These are phyloP conservation scores for Ilyonectria destructans DNA, from an alignment of 2,329 filamentous ascomycete species.

Conservation along the genomic window DNA sequence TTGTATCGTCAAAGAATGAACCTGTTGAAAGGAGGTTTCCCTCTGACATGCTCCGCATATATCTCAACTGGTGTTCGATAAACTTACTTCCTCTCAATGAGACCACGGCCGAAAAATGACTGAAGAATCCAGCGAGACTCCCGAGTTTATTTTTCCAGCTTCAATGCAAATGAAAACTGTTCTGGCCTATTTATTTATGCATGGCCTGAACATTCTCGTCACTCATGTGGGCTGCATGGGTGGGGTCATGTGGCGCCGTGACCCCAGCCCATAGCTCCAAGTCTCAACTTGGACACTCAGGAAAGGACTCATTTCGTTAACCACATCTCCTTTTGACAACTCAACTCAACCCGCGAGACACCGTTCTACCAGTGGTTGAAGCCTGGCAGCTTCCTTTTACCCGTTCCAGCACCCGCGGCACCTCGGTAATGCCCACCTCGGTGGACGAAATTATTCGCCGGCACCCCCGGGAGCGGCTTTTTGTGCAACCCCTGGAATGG, in stretches of 20 bases:
- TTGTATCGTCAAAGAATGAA: too few relatives aligned
- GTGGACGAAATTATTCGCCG: slow-evolving; percentile 43
- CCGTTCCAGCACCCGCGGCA: not conserved
- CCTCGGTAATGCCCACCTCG: not conserved
- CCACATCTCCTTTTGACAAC: not conserved
- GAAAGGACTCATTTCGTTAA: not conserved
- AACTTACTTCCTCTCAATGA: not conserved
- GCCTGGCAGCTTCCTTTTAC: not conserved
- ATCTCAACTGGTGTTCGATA: not conserved
- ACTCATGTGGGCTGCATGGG: not conserved
- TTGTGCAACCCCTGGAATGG: slow-evolving; percentile 47
- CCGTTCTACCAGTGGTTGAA: not conserved
- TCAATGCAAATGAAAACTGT: not conserved
- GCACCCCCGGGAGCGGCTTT: slow-evolving; percentile 46
- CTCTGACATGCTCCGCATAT: too few relatives aligned
- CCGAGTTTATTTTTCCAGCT: not conserved
- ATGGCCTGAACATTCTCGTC: not conserved
- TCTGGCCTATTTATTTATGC: not conserved
- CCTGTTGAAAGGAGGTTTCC: too few relatives aligned
- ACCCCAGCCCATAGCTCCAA: slow-evolving; percentile 1
- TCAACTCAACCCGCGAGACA: not conserved
- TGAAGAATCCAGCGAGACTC: not conserved
- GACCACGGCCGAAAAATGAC: not conserved
- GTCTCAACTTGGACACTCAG: not conserved
- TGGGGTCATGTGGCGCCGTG: not conserved